Conservation (phyloP, 2,329 filamentous ascomycete genomes). For the Apiospora rasikravindrae region DNA sequence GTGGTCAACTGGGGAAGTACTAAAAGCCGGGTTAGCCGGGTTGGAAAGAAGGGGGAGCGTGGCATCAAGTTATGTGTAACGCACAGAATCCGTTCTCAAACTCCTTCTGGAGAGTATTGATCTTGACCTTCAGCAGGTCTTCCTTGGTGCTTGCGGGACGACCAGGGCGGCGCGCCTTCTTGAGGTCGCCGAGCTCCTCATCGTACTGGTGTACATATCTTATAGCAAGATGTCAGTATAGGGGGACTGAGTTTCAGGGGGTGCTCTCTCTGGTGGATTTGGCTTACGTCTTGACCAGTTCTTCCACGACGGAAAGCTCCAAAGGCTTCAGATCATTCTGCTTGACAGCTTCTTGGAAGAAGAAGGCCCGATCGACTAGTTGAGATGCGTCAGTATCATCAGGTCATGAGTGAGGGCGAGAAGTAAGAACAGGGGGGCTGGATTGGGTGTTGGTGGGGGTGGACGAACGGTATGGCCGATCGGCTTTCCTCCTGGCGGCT, state of each 20-base stretch:
- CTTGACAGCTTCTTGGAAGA: conserved; percentile 71
- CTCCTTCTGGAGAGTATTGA: conserved; percentile 76
- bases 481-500: conserved; percentile 72
- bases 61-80: conserved; percentile 35
- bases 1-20: conserved; percentile 78
- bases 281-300: conserved; percentile 63
- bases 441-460: background rate
- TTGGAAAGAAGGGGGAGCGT: background rate
- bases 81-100: conserved; percentile 81
- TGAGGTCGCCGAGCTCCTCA: conserved; percentile 69
- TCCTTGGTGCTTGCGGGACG: conserved; percentile 79
- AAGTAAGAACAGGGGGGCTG: background rate
- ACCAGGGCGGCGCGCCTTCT: conserved; percentile 75
- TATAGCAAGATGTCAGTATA: conserved; percentile 19
- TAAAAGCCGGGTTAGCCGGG: conserved; percentile 37
- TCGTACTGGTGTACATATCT: conserved; percentile 73
- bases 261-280: background rate
- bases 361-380: conserved; percentile 69
- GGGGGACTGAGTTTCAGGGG: background rate
- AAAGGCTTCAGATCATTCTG: conserved; percentile 58
- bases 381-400: conserved; percentile 11
- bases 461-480: conserved; percentile 72
- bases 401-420: conserved; percentile 4
- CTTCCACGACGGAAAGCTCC: conserved; percentile 61
- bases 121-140: conserved; percentile 75